Evolutionary conservation across 2,329 filamentous ascomycete genomes (phyloP).

Genomic region (Emmonsia crescens): DNA sequence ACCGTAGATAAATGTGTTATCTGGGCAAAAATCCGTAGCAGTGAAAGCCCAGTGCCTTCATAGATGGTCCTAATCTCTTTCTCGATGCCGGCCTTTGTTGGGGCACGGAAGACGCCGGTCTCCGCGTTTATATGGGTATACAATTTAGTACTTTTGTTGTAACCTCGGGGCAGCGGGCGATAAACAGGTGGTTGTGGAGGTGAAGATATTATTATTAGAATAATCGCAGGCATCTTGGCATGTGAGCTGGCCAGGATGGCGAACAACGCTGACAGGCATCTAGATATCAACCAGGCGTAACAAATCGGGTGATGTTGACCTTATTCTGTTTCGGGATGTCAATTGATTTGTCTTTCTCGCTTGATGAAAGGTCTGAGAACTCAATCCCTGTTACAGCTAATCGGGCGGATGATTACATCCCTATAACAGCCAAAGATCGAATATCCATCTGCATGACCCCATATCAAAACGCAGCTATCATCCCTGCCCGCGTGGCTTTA

Average conservation of each 20-base stretch:
- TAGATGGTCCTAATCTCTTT: slow-evolving; percentile 9
- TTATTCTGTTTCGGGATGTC: background rate
- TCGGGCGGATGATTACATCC: background rate
- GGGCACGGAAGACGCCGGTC: no score
- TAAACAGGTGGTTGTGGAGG: no score
- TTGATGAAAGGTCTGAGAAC: background rate
- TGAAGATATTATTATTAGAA: no score
- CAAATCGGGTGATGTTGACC: background rate
- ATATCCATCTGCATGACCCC: background rate
- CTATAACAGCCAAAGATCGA: background rate
- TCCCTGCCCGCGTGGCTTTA: background rate
- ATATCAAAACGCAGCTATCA: background rate
- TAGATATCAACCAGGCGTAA: background rate
- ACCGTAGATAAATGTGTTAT: slow-evolving; percentile 7
- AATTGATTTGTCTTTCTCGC: background rate
- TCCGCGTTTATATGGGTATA: no score
- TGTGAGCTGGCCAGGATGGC: no score
- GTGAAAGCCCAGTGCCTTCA: slow-evolving; percentile 10
- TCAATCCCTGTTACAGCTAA: background rate
- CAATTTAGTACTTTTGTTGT: no score
- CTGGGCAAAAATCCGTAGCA: slow-evolving; percentile 13
- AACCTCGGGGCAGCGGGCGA: no score
- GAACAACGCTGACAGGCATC: background rate
- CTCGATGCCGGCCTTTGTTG: slow-evolving; percentile 6
- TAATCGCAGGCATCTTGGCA: no score